These are phyloP conservation scores for Fomitopsis serialis DNA, from an alignment of 768 basidiomycete genomes.

Conservation along the genomic window DNA sequence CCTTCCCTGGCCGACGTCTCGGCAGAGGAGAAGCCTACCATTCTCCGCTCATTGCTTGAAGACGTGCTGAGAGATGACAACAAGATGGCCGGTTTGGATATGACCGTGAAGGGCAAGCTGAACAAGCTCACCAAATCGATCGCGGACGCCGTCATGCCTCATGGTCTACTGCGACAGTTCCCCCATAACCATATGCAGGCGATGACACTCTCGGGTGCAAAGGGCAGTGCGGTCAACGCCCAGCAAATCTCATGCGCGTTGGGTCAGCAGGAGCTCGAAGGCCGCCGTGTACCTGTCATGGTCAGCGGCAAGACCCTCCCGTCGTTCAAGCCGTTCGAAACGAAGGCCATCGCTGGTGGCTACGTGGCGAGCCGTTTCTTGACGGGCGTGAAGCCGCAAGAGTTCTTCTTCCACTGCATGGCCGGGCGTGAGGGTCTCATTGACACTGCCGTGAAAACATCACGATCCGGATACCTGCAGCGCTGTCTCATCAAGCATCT, in stretches of 20 bases:
- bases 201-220: conserved; percentile 97
- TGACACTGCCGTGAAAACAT: conserved; percentile 98
- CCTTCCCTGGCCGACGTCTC: conserved; percentile 58
- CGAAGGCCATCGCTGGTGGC: conserved; percentile 96
- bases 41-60: conserved; percentile 68
- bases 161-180: conserved; percentile 85
- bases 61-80: conserved; percentile 92
- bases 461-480: conserved; percentile 96
- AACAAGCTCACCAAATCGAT: conserved; percentile 86
- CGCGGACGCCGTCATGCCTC: conserved; percentile 82
- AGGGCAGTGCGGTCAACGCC: conserved; percentile 96
- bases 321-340: conserved; percentile 95
- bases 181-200: conserved; percentile 99
- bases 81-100: conserved; percentile 96
- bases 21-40: conserved; percentile 47
- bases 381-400: conserved; percentile 96
- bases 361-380: conserved; percentile 98
- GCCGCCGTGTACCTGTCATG: conserved; percentile 98
- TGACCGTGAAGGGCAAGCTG: conserved; percentile 83
- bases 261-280: conserved; percentile 97
- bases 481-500: conserved; percentile 98
- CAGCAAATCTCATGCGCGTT: conserved; percentile 97
- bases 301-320: conserved; percentile 98
- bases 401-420: conserved; percentile 99
- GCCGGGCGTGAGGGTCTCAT: conserved; percentile 98